phyloP scores from a whole-genome alignment of 2,329 filamentous ascomycete genomes.

The Rhynchosporium secalis region DNA sequence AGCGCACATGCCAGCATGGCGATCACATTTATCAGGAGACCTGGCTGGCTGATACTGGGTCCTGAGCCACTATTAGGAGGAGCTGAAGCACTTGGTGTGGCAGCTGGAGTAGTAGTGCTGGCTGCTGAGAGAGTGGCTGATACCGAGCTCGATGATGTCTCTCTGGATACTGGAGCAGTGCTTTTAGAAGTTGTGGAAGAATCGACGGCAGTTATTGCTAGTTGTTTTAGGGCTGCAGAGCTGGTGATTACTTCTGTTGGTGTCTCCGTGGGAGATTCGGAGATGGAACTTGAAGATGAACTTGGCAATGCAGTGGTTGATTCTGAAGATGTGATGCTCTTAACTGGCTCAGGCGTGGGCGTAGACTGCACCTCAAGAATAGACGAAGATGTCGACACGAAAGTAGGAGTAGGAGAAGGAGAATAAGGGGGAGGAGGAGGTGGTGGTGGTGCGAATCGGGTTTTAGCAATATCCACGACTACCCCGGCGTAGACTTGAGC shows the following conservation, averaged over 20 bases:
- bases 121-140: not conserved
- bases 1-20: slow-evolving; percentile 1
- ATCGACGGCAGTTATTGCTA: not conserved
- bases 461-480: not conserved
- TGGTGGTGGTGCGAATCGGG: not conserved
- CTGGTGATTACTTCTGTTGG: not conserved
- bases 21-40: not conserved
- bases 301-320: not conserved
- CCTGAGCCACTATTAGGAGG: not conserved
- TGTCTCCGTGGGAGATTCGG: not conserved
- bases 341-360: not conserved
- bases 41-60: not conserved
- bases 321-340: not conserved
- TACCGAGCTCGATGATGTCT: not conserved
- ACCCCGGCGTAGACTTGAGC: not conserved
- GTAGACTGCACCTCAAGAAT: not conserved
- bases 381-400: not conserved
- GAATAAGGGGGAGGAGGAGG: not conserved
- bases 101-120: not conserved
- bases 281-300: not conserved
- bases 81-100: slow-evolving; percentile 1
- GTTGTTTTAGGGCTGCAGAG: not conserved
- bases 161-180: not conserved
- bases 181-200: not conserved
- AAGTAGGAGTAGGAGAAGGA: not conserved